Evolutionary conservation across 805 yeast genomes (phyloP).

Genomic region (Monosporozyma unispora): DNA sequence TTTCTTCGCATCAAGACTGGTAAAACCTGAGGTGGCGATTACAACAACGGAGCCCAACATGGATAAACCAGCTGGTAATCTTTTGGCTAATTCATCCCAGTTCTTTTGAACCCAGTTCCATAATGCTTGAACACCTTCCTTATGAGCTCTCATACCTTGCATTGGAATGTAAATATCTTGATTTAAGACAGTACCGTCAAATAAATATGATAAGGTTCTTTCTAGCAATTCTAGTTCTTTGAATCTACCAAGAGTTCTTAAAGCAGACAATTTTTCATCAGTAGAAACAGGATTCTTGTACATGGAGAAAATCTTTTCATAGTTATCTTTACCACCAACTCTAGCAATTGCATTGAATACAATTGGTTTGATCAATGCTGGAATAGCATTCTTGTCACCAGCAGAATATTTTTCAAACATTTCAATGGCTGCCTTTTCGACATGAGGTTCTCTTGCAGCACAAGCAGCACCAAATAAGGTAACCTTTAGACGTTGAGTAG

Average conservation of each 20-base stretch:
- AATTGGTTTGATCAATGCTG: slow-evolving; percentile 62
- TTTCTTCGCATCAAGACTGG: slow-evolving; percentile 44
- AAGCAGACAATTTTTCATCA: slow-evolving; percentile 63
- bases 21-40: slow-evolving; percentile 51
- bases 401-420: slow-evolving; percentile 45
- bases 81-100: slow-evolving; percentile 60
- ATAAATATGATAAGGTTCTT: slow-evolving; percentile 47
- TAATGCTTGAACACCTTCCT: slow-evolving; percentile 54
- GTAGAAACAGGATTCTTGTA: slow-evolving; percentile 50
- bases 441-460: slow-evolving; percentile 39
- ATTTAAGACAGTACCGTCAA: slow-evolving; percentile 51
- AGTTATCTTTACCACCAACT: slow-evolving; percentile 52
- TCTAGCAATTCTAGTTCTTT: slow-evolving; percentile 42
- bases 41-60: slow-evolving; percentile 72
- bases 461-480: slow-evolving; percentile 55
- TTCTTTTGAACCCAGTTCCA: slow-evolving; percentile 67
- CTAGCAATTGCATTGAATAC: slow-evolving; percentile 62
- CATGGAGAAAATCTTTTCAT: slow-evolving; percentile 51
- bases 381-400: slow-evolving; percentile 61
- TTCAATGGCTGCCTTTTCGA: slow-evolving; percentile 38
- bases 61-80: slow-evolving; percentile 72
- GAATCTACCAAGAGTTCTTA: slow-evolving; percentile 60
- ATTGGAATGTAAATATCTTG: slow-evolving; percentile 77
- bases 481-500: slow-evolving; percentile 58
- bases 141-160: slow-evolving; percentile 57